Base-by-base conservation (phyloP, 2,329 filamentous ascomycete species). In the Cercospora zeae-maydis region DNA sequence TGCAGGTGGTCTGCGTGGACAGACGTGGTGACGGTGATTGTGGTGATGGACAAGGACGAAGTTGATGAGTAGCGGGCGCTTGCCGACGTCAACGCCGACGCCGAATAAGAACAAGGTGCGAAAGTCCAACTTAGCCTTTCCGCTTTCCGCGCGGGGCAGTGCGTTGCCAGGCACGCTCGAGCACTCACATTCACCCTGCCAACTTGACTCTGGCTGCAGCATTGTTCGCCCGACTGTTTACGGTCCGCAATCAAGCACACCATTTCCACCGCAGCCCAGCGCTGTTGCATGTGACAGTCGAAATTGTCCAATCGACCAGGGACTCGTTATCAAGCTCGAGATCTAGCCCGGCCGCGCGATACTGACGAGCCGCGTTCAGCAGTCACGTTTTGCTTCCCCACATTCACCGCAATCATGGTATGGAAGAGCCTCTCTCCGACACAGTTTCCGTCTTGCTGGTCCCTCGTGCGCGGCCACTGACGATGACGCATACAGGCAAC, bases 401-500 rank as follows among this genome's bases (percentile, higher is more conserved):
- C 61, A 61, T 14, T 49, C 55, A 60, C 54, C 33, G 30, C 37
- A 49, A 39, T 59, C 57, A 59, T 59, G 57, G 57, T 59, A 59
- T 51, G 37, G 30, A 45, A 45, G 39, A 45, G 16, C 39, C 10
- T 45, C 39, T 45, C 39, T 45, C 24, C 24, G 37, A 39, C 37
- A 39, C 30, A 14, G 39, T 27, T 27, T 21, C 24, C 33, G 30
- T 31, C 19, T 16, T 27, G 21, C 19, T 21, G 30, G 10, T 59
- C 27, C 42, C n/a, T 36, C 57, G 30, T 49, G 16, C 42, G 45
- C 57, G 31, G 24, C 30, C 45, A 19, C 56, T 59, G 56, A 59
- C 42, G 30, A 27, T 30, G 36, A 39, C 14, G 30, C 42, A 33
- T 59, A 16, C 60, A 73, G 72, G 72, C 72, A 14, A 73, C 72